These are phyloP conservation scores for Fomitopsis serialis DNA, from an alignment of 768 basidiomycete genomes.

Conservation along the genomic window DNA sequence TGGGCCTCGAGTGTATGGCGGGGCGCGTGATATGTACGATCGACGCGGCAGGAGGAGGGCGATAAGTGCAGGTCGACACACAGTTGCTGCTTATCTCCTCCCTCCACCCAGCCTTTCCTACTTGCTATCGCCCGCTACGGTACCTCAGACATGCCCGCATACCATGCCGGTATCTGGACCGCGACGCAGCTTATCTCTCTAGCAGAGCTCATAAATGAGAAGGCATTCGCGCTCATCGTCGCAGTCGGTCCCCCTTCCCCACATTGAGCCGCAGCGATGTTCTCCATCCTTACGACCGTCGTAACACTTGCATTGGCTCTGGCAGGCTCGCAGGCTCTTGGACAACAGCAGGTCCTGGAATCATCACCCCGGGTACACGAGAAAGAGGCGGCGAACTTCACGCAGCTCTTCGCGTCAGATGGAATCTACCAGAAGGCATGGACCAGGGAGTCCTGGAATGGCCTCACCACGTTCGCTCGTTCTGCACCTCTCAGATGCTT, in stretches of 20 bases:
- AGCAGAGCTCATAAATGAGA: neutral
- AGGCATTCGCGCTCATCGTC: neutral
- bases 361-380: neutral
- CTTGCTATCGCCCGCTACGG: too few relatives aligned
- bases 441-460: constrained; percentile 19
- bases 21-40: too few relatives aligned
- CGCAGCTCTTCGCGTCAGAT: constrained; percentile 1
- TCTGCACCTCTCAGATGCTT: constrained; percentile 24
- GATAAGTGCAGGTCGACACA: too few relatives aligned
- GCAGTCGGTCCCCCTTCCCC: neutral
- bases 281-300: neutral
- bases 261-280: neutral
- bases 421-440: constrained; percentile 3
- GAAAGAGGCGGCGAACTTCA: neutral
- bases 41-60: too few relatives aligned
- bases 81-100: neutral
- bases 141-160: neutral
- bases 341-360: neutral
- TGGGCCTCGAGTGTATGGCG: too few relatives aligned
- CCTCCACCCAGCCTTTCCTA: neutral
- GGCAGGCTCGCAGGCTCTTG: neutral
- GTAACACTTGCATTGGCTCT: neutral
- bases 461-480: constrained; percentile 23
- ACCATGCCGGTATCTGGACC: neutral
- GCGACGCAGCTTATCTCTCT: neutral